Percentiles rank a stretch among this genome's conserved stretches.
Conservation (phyloP, 2,329 filamentous ascomycete genomes). For the Fragosphaeria purpurea region DNA sequence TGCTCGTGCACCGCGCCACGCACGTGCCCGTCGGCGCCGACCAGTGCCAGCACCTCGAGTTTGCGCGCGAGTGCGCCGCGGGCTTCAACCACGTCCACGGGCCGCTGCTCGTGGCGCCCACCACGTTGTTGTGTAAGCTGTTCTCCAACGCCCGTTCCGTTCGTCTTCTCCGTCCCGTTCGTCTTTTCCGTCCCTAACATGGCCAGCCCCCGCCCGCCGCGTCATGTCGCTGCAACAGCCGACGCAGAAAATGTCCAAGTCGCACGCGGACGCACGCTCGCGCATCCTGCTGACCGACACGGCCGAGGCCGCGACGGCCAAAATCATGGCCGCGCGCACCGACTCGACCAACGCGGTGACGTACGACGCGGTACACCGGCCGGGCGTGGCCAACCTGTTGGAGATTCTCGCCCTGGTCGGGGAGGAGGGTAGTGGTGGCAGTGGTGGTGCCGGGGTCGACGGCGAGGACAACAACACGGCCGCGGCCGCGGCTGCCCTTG, state of each 20-base stretch:
- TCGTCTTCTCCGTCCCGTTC: neutral
- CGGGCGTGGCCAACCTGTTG: constrained; percentile 81
- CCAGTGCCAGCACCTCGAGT: constrained; percentile 88
- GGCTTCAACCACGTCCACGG: constrained; percentile 73
- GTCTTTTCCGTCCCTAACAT: neutral
- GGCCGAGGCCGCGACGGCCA: constrained; percentile 51
- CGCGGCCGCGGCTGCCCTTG: neutral
- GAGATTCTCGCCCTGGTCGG: constrained; percentile 64
- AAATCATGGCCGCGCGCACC: constrained; percentile 66
- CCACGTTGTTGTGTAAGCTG: constrained; percentile 53
- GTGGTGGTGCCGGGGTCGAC: neutral
- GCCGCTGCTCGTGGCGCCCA: constrained; percentile 54
- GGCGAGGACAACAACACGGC: neutral
- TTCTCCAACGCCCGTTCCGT: neutral
- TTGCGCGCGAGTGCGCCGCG: constrained; percentile 73
- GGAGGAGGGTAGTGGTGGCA: constrained; percentile 22
- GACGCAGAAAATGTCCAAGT: constrained; percentile 88
- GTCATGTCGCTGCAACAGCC: constrained; percentile 85
- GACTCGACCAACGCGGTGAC: constrained; percentile 58
- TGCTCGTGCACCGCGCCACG: constrained; percentile 79
- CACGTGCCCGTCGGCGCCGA: constrained; percentile 97
- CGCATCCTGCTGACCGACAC: constrained; percentile 75
- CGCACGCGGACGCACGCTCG: constrained; percentile 58
- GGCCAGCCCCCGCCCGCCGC: constrained; percentile 62
- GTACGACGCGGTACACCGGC: constrained; percentile 60